These are phyloP conservation scores for Elaeis oleifera DNA, from an alignment of 202 grass and related monocot species.

Conservation along the genomic window DNA sequence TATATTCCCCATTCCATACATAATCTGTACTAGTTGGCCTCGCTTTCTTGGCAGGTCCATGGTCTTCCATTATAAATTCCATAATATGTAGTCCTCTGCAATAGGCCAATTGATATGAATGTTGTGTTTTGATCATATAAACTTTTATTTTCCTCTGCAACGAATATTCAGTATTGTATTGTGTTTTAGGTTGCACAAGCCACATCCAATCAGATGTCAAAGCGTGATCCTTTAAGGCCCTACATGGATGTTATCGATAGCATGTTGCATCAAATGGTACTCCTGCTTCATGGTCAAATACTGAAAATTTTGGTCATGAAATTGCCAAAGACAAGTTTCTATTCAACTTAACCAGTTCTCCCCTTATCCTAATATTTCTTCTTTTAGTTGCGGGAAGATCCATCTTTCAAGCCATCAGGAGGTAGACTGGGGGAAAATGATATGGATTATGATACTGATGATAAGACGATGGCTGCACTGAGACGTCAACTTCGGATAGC, in stretches of 20 bases:
- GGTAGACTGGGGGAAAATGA: slow-evolving; percentile 97
- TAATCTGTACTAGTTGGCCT: too few species aligned
- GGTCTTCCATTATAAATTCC: too few species aligned
- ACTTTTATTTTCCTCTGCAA: neutral
- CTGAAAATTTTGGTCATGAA: slow-evolving; percentile 1
- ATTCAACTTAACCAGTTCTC: too few species aligned
- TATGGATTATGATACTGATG: slow-evolving; percentile 99
- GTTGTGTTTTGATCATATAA: neutral
- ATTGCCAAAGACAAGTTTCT: too few species aligned
- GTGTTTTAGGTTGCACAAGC: slow-evolving; percentile 83
- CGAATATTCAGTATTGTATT: neutral
- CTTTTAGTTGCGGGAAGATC: slow-evolving; percentile 74
- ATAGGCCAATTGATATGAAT: too few species aligned
- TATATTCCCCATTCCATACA: too few species aligned
- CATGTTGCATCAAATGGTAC: slow-evolving; percentile 93
- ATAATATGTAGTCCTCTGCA: too few species aligned
- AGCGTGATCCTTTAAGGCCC: slow-evolving; percentile 84
- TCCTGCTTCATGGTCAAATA: slow-evolving; percentile 11
- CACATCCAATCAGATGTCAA: slow-evolving; percentile 99
- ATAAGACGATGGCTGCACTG: slow-evolving; percentile 96
- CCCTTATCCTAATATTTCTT: slow-evolving; percentile 1
- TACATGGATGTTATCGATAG: slow-evolving; percentile 98
- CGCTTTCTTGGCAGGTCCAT: too few species aligned
- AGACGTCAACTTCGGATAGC: slow-evolving; percentile 87
- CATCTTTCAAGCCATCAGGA: slow-evolving; percentile 89